Base-by-base conservation (phyloP, 805 yeast species). In the Cyberlindnera japonica region DNA sequence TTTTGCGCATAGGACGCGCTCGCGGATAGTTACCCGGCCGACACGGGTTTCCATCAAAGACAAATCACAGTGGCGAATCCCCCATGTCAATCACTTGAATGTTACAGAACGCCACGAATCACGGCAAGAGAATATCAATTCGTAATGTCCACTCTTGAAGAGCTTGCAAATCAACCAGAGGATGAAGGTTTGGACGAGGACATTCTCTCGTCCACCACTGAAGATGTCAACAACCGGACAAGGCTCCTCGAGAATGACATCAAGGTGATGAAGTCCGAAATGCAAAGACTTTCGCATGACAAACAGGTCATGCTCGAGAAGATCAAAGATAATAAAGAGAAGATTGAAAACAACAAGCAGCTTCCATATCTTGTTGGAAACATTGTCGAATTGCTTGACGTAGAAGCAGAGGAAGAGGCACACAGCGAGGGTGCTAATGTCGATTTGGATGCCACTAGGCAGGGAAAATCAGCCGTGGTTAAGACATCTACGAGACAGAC, bases 401-500 rank as follows among this genome's bases (percentile, higher is more conserved):
- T 93, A 63, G 83, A 81, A 51, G 89, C 86, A 10, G 91, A 88
- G 46, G 83, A 79, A 48, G 86, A 81, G 43, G 93, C 91, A 20
- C 78, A 74, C 47, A 72, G 71, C 24, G 96, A 93, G 62, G 98
- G 98, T 27, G 97, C 98, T 43, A 91, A 90, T 58, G 84, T 89
- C 34, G 97, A 93, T 64, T 69, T 87, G 53, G 96, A 93, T 59
- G 85, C 96, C 34, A 76, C 95, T 11, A 80, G 96, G 48, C 77
- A 78, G 32, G 98, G 99, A 6, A 89, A 91, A 65, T 88, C 95
- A n/a, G 99, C 99, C 1, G 99, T 93, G 26, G 86, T 93, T 48
- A 93, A 93, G 65, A 93, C 99, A 0, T 87, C 96, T 1, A 93
- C 99, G 9, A 80, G 99, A 59, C 99, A 93, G 61, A 93, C 99